These are phyloP conservation scores for Starmerella bombi DNA, from an alignment of 805 yeast species.

Conservation along the genomic window DNA sequence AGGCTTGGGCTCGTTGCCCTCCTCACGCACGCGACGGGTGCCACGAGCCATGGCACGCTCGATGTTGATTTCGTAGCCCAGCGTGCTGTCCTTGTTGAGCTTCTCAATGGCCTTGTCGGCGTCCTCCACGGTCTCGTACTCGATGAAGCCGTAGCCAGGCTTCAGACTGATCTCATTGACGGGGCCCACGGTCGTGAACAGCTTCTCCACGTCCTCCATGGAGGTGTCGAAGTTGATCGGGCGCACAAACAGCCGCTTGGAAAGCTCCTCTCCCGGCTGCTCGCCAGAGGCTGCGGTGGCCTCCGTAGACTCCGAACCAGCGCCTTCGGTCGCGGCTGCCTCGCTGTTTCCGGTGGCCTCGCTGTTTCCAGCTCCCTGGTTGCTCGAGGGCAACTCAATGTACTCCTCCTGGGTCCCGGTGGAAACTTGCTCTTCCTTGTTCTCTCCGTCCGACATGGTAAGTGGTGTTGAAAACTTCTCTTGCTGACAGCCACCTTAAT, in stretches of 20 bases:
- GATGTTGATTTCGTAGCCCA: constrained; percentile 27
- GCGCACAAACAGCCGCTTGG: constrained; percentile 21
- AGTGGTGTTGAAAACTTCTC: background rate
- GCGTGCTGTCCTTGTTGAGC: constrained; percentile 33
- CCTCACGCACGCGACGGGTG: constrained; percentile 19
- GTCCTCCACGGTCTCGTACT: constrained; percentile 42
- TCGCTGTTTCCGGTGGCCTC: background rate
- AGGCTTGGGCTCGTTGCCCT: constrained; percentile 18
- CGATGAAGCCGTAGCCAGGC: constrained; percentile 54
- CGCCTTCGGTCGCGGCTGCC: background rate
- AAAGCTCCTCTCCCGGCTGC: constrained; percentile 7
- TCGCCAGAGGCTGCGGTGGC: background rate
- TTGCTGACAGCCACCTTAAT: background rate
- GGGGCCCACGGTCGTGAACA: constrained; percentile 39
- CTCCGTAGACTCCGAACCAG: background rate
- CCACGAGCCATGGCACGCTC: constrained; percentile 28
- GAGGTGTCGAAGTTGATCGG: constrained; percentile 20
- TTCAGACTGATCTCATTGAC: constrained; percentile 45
- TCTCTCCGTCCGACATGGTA: background rate
- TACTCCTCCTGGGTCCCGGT: background rate
- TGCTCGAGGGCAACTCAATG: background rate
- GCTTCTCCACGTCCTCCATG: constrained; percentile 34
- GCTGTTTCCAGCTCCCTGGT: background rate
- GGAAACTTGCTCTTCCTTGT: background rate
- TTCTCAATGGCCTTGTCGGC: constrained; percentile 50